Percentiles rank a stretch among this genome's conserved stretches.
Conservation (phyloP, 2,329 filamentous ascomycete genomes). For the Phialemoniopsis sp. region DNA sequence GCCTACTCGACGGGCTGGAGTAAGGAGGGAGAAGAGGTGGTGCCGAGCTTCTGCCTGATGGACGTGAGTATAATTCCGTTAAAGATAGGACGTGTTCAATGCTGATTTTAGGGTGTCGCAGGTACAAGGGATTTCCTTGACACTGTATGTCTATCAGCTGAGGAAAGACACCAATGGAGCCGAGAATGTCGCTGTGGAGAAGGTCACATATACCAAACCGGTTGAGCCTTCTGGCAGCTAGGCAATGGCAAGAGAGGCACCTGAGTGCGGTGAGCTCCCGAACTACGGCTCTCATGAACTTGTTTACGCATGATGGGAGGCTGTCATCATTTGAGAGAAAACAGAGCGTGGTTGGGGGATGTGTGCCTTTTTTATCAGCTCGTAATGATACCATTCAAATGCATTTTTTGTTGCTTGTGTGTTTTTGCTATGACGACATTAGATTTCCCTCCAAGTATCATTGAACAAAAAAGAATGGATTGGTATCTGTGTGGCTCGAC, state of each 20-base stretch:
- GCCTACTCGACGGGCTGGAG: slow-evolving; percentile 57
- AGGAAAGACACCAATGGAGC: slow-evolving; percentile 72
- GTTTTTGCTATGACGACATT: no score
- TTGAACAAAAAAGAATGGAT: not conserved
- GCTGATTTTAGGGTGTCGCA: slow-evolving; percentile 33
- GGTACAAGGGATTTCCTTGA: slow-evolving; percentile 95
- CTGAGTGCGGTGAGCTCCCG: no score
- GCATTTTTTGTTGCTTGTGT: no score
- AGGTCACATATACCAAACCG: slow-evolving; percentile 81
- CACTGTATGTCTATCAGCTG: slow-evolving; percentile 89
- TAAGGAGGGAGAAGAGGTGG: slow-evolving; percentile 61
- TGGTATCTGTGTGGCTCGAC: no score
- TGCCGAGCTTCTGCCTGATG: slow-evolving; percentile 94
- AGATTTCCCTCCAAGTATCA: no score
- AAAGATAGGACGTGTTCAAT: slow-evolving; percentile 4
- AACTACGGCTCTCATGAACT: no score
- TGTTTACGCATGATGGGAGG: no score
- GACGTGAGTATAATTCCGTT: slow-evolving; percentile 63
- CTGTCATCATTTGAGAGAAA: no score
- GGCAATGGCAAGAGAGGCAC: no score
- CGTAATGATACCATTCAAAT: no score
- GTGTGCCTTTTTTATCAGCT: no score
- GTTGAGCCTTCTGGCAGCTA: slow-evolving; percentile 40
- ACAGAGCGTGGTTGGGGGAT: no score
- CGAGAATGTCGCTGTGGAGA: slow-evolving; percentile 79